Percentiles rank a stretch among this genome's conserved stretches.
phyloP scores from a whole-genome alignment of 169 alveolate species.

The Haemoproteus tartakovskyi region DNA sequence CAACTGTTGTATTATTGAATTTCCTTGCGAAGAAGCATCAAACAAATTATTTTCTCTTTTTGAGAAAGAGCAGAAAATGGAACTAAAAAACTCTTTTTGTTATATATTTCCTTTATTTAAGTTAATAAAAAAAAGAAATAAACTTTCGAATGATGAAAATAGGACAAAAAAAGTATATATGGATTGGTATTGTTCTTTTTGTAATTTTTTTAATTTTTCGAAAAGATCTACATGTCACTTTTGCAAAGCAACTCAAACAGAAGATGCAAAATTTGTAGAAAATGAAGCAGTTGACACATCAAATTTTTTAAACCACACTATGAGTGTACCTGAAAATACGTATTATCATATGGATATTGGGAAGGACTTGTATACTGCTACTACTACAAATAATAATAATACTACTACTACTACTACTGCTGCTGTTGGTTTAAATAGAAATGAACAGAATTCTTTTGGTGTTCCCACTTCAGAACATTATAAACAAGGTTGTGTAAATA shows the following conservation, averaged over 20 bases:
- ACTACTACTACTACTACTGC: too few species aligned
- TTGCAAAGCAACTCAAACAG: conserved; percentile 44
- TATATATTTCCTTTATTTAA: conserved; percentile 52
- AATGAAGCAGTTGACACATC: background rate
- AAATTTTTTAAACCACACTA: conserved; percentile 11
- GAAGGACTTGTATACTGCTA: too few species aligned
- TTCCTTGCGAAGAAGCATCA: conserved; percentile 50
- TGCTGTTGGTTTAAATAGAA: too few species aligned
- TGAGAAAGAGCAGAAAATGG: conserved; percentile 34
- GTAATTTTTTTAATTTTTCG: conserved; percentile 76
- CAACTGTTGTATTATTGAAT: conserved; percentile 47
- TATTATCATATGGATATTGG: too few species aligned
- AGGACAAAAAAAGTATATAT: conserved; percentile 6
- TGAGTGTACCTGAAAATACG: too few species aligned
- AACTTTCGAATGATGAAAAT: conserved; percentile 13
- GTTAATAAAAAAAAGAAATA: conserved; percentile 9
- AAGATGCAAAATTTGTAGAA: conserved; percentile 44
- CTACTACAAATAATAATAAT: too few species aligned
- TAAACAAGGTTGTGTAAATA: too few species aligned
- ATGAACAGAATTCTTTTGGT: too few species aligned
- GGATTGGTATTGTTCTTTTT: conserved; percentile 79
- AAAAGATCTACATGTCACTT: conserved; percentile 52
- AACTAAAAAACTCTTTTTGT: conserved; percentile 5
- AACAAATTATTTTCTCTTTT: conserved; percentile 60
- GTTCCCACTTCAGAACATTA: too few species aligned